Evolutionary conservation across 2,329 filamentous ascomycete species (phyloP), one percentile per base, ranked within the genome.

Genomic region (Thielaviopsis euricoi): DNA sequence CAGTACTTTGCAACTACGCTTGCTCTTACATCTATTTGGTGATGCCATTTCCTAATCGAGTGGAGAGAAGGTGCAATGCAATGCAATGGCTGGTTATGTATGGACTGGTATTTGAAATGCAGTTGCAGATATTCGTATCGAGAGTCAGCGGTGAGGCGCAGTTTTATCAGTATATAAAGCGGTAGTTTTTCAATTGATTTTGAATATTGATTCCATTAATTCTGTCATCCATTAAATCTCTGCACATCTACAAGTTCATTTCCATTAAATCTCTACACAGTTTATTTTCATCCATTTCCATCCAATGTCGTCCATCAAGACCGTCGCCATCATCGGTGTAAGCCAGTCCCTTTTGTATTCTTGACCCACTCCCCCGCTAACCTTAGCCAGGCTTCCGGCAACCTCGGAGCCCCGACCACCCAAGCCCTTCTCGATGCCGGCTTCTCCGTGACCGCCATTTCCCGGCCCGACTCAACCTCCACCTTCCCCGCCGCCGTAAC

Each of bases 381-480:
- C 6, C n/a, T 17, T 21, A 4, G n/a, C n/a, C 29, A 61, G 48
- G 66, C 65, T 62, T 67, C 69, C 46, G 73, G 73, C 48, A 70
- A 67, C 21, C 66, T 76, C 13, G 74, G 74, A 58, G 66, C 66
- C 4, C 64, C 68, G 25, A 65, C 74, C 2, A 64, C 73, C 52
- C 63, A 67, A 1, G 68, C 67, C 15, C 68, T 76, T 17, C 62
- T 73, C 46, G 61, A 65, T 1, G 67, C 67, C 26, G 66, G 66
- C 25, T 74, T 83, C 69, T 71, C 73, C 58, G 69, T 82, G 57
- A 80, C 77, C 9, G 71, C 80, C 46, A 72, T 84, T 53, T 76
- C 75, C 23, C 79, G 82, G 37, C 62, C 67, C 17, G 67, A 69
- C 29, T 77, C 74, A 13, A 64, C 61, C 12, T 64, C 67, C 17